Percentiles rank a stretch among this genome's conserved stretches.
Conservation (phyloP, 768 basidiomycete genomes). For the Agaricus subrufescens region DNA sequence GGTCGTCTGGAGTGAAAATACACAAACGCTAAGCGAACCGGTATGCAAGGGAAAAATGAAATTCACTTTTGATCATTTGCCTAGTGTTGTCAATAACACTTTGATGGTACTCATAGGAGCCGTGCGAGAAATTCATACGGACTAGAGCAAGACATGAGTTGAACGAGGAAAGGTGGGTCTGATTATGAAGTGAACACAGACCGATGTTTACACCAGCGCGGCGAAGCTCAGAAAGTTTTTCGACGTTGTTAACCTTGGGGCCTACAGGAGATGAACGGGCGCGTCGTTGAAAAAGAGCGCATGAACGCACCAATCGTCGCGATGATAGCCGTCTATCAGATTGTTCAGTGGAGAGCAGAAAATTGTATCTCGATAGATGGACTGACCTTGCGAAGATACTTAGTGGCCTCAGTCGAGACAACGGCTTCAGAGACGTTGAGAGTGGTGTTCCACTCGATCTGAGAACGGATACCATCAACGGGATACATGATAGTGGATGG, state of each 20-base stretch:
- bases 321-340: constrained; percentile 88
- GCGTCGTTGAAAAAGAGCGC: constrained; percentile 8
- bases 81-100: constrained; percentile 98
- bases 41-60: constrained; percentile 9
- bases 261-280: constrained; percentile 39
- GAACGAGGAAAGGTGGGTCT: not conserved
- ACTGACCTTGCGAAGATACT: constrained; percentile 85
- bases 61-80: constrained; percentile 74
- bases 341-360: constrained; percentile 9
- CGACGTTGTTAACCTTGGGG: constrained; percentile 90
- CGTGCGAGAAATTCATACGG: constrained; percentile 99
- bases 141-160: constrained; percentile 43
- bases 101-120: constrained; percentile 97
- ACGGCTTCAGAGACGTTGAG: constrained; percentile 71
- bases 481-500: constrained; percentile 43
- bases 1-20: constrained; percentile 43
- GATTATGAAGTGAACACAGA: constrained; percentile 34
- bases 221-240: constrained; percentile 80
- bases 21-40: constrained; percentile 6
- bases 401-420: constrained; percentile 71
- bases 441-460: constrained; percentile 90
- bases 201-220: constrained; percentile 97
- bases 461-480: constrained; percentile 62
- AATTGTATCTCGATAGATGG: not conserved
- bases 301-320: constrained; percentile 84